These are phyloP conservation scores for Liriodendron chinense DNA, from an alignment of 164 flowering plant species.

Conservation along the genomic window DNA sequence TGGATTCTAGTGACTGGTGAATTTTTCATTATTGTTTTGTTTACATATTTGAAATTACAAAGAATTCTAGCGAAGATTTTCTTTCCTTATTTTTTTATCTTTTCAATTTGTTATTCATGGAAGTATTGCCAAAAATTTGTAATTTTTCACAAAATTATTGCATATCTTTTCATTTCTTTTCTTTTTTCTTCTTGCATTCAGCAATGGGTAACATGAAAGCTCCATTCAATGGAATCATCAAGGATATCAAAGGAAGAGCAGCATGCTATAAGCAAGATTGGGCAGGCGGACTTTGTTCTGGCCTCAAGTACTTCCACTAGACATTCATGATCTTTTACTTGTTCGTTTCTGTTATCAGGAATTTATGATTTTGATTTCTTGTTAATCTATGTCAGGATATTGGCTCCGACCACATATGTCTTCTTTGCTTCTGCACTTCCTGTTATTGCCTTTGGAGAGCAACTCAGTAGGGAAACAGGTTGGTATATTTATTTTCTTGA, in stretches of 20 bases:
- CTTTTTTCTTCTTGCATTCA: constrained; percentile 4
- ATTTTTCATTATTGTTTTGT: neutral
- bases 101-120: no score
- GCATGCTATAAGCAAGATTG: constrained; percentile 57
- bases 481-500: neutral
- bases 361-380: neutral
- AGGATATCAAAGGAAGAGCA: constrained; percentile 47
- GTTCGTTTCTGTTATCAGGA: neutral
- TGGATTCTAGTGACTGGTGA: neutral
- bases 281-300: constrained; percentile 31
- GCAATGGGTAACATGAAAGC: constrained; percentile 27
- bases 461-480: constrained; percentile 57
- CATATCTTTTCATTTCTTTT: no score
- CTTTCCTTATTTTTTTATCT: neutral
- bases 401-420: constrained; percentile 57
- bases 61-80: neutral
- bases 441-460: constrained; percentile 67
- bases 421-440: constrained; percentile 68
- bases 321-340: neutral
- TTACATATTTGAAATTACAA: neutral
- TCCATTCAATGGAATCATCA: constrained; percentile 49
- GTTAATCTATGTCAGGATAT: constrained; percentile 32
- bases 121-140: no score
- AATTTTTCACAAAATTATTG: no score
- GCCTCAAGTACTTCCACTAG: constrained; percentile 30